phyloP scores from a whole-genome alignment of 768 basidiomycete genomes.

The Flagelloscypha sp. region DNA sequence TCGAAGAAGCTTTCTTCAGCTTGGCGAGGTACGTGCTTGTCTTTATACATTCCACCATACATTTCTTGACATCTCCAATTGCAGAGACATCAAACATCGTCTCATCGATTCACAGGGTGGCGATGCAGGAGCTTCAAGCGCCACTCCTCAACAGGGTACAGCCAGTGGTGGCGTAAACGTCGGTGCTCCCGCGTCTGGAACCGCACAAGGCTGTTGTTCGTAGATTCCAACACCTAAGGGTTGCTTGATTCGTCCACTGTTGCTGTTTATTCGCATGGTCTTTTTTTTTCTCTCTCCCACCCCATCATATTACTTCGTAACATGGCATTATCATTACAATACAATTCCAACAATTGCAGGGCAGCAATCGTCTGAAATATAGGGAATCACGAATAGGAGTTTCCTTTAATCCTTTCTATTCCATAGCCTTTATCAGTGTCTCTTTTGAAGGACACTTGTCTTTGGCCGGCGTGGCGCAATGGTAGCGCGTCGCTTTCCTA shows the following conservation, averaged over 20 bases:
- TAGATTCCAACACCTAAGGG: slow-evolving; percentile 15
- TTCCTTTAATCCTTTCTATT: too few relatives aligned
- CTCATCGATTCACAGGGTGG: slow-evolving; percentile 91
- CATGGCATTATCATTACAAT: too few relatives aligned
- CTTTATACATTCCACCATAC: background rate
- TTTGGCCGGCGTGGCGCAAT: too few relatives aligned
- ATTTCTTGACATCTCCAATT: slow-evolving; percentile 4
- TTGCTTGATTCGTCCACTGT: too few relatives aligned
- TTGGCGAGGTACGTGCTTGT: slow-evolving; percentile 69
- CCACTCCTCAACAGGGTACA: slow-evolving; percentile 42
- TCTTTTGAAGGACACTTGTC: too few relatives aligned
- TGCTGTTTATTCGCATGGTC: slow-evolving; percentile 5
- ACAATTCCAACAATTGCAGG: too few relatives aligned
- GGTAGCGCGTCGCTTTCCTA: too few relatives aligned
- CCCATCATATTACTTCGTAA: too few relatives aligned
- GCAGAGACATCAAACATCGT: slow-evolving; percentile 93
- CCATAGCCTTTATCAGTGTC: too few relatives aligned
- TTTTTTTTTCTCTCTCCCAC: slow-evolving; percentile 2
- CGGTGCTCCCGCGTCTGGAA: slow-evolving; percentile 45
- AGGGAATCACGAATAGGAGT: too few relatives aligned
- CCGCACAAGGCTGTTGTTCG: slow-evolving; percentile 47
- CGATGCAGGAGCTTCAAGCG: slow-evolving; percentile 30
- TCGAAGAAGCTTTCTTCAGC: slow-evolving; percentile 98
- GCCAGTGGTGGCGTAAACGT: too few relatives aligned
- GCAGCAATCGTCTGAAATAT: too few relatives aligned